Evolutionary conservation across 2,329 filamentous ascomycete genomes (phyloP).

Genomic region (Colletotrichum zoysiae): DNA sequence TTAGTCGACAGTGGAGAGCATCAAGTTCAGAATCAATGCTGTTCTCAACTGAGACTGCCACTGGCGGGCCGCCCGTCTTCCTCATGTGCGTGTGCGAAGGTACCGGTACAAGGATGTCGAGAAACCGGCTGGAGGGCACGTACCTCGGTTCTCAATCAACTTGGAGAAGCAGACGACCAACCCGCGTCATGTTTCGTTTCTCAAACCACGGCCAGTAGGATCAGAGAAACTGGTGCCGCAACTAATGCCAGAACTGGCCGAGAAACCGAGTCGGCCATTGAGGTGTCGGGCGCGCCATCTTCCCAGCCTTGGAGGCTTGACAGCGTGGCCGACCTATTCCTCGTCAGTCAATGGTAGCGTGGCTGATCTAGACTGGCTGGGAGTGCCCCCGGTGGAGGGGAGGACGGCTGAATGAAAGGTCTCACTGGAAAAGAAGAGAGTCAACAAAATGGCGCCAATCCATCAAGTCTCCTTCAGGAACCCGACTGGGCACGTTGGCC

Average conservation of each 20-base stretch:
- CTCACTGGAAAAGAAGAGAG: constrained; percentile 13
- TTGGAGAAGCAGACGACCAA: constrained; percentile 3
- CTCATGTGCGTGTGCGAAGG: neutral
- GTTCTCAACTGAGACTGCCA: neutral
- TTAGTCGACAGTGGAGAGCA: neutral
- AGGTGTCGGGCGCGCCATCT: neutral
- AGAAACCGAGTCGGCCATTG: neutral
- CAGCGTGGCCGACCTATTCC: constrained; percentile 22
- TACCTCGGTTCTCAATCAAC: neutral
- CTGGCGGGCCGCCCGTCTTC: neutral
- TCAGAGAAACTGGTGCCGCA: neutral
- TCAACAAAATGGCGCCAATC: constrained; percentile 3
- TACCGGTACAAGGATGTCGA: neutral
- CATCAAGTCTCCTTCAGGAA: constrained; percentile 2
- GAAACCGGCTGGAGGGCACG: neutral
- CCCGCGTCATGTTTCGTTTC: constrained; percentile 28
- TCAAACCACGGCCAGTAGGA: constrained; percentile 1
- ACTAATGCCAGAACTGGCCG: constrained; percentile 11
- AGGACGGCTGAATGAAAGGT: neutral
- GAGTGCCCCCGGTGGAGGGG: neutral
- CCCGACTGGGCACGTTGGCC: neutral
- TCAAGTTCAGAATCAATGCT: neutral
- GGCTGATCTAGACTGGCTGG: constrained; percentile 30
- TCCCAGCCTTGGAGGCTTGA: constrained; percentile 18
- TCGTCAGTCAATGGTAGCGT: constrained; percentile 16